Evolutionary conservation across 106 monocot species (phyloP).

Genomic region (Acanthochlamys bracteata): DNA sequence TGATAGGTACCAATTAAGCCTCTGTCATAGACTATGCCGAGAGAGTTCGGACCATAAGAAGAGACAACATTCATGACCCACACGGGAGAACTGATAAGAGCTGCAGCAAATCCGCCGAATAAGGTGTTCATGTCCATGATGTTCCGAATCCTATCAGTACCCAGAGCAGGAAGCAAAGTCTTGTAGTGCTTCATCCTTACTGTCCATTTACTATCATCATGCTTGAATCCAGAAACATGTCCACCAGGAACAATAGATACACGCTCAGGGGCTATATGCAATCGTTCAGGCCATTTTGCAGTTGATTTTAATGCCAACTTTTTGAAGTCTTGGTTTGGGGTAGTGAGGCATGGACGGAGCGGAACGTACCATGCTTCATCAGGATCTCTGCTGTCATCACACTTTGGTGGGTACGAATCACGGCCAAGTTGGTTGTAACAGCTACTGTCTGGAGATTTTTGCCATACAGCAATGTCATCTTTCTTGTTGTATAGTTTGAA

Average conservation of each 20-base stretch:
- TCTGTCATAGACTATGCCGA: constrained; percentile 65
- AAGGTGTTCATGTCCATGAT: constrained; percentile 83
- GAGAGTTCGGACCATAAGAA: constrained; percentile 58
- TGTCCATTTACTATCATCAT: constrained; percentile 71
- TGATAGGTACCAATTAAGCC: constrained; percentile 76
- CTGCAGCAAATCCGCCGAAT: constrained; percentile 73
- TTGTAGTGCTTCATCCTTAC: constrained; percentile 59
- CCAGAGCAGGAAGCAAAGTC: constrained; percentile 47
- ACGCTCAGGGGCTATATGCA: constrained; percentile 46
- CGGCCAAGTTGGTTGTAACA: constrained; percentile 52
- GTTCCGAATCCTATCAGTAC: constrained; percentile 58
- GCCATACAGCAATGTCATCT: constrained; percentile 81
- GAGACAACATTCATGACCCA: constrained; percentile 94
- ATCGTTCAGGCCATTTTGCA: constrained; percentile 69
- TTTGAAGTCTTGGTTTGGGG: constrained; percentile 37
- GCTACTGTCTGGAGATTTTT: constrained; percentile 49
- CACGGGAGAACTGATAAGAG: constrained; percentile 37
- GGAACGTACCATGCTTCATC: constrained; percentile 80
- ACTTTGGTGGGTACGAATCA: constrained; percentile 50
- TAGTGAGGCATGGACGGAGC: constrained; percentile 47
- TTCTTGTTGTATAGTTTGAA: constrained; percentile 74
- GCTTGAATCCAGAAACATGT: constrained; percentile 46
- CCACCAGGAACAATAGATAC: constrained; percentile 53
- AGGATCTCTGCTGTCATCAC: constrained; percentile 73
- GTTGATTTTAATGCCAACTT: constrained; percentile 44